A percentile compares a stretch with the other conserved stretches of the same genome.
Evolutionary conservation across 1,139 yeast species (phyloP).

Genomic region (Pichia sp.): DNA sequence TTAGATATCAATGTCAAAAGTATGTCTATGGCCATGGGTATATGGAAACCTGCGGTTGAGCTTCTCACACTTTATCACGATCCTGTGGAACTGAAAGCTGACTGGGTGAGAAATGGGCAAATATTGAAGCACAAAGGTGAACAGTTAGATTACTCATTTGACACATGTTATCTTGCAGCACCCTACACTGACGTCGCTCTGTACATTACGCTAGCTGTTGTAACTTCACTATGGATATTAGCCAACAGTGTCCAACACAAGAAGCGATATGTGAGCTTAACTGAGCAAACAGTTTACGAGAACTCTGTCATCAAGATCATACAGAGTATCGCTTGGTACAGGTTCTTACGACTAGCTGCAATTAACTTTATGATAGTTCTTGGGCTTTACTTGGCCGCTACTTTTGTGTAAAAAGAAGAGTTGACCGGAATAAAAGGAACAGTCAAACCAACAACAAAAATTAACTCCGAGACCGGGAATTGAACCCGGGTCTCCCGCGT

Average conservation of each 20-base stretch:
- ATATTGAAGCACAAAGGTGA: conserved; percentile 9
- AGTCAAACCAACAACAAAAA: too few species aligned
- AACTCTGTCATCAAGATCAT: background rate
- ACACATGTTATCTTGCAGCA: conserved; percentile 42
- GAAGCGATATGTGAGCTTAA: conserved; percentile 8
- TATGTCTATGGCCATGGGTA: conserved; percentile 57
- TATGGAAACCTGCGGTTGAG: conserved; percentile 47
- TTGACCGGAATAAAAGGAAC: too few species aligned
- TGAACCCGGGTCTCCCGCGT: conserved; percentile 17
- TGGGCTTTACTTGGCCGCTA: too few species aligned
- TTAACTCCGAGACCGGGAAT: conserved; percentile 15
- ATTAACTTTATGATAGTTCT: too few species aligned
- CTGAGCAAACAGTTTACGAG: conserved; percentile 3
- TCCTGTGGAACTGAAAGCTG: conserved; percentile 11
- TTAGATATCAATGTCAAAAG: conserved; percentile 47
- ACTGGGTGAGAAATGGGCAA: conserved; percentile 12
- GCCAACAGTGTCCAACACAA: conserved; percentile 5
- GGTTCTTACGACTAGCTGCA: conserved; percentile 1
- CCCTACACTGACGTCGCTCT: conserved; percentile 40
- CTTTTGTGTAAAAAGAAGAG: too few species aligned
- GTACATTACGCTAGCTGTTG: conserved; percentile 35
- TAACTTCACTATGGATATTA: conserved; percentile 18
- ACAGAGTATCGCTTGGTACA: background rate
- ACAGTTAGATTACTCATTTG: conserved; percentile 26
- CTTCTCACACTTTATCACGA: conserved; percentile 31